phyloP scores from a whole-genome alignment of 2,329 filamentous ascomycete genomes.

The Elsinoe batatas region DNA sequence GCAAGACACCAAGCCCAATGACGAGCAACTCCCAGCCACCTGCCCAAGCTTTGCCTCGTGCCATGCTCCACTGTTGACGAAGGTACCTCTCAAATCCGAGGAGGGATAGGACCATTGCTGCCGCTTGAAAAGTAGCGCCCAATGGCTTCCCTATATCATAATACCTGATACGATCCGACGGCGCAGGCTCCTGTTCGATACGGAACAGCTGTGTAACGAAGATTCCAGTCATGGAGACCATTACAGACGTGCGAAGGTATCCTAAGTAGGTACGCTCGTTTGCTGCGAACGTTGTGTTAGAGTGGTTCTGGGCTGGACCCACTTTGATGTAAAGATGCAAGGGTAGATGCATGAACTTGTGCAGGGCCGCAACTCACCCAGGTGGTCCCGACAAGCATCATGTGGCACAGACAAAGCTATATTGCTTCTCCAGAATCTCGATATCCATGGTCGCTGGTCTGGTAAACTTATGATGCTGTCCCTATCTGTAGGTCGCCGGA shows the following conservation, averaged over 20 bases:
- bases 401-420: slow-evolving; percentile 43
- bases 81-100: slow-evolving; percentile 52
- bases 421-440: slow-evolving; percentile 41
- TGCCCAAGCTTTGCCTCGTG: slow-evolving; percentile 46
- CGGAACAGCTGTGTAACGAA: slow-evolving; percentile 58
- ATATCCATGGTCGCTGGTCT: slow-evolving; percentile 18
- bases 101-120: slow-evolving; percentile 40
- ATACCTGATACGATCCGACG: slow-evolving; percentile 45
- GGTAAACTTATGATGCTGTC: not conserved
- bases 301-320: not conserved
- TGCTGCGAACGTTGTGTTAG: slow-evolving; percentile 37
- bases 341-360: not conserved
- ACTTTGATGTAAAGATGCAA: not conserved
- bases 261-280: slow-evolving; percentile 65
- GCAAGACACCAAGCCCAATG: slow-evolving; percentile 37
- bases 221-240: slow-evolving; percentile 58
- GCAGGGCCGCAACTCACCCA: slow-evolving; percentile 36
- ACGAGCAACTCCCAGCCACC: slow-evolving; percentile 50
- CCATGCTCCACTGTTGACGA: slow-evolving; percentile 50
- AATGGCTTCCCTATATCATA: slow-evolving; percentile 53
- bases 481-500: slow-evolving; percentile 10
- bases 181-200: slow-evolving; percentile 42
- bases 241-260: slow-evolving; percentile 60
- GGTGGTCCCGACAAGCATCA: slow-evolving; percentile 44
- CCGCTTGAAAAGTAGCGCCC: slow-evolving; percentile 37